Base-by-base conservation (phyloP, 2,329 filamentous ascomycete genomes). In the Fusarium siculi region DNA sequence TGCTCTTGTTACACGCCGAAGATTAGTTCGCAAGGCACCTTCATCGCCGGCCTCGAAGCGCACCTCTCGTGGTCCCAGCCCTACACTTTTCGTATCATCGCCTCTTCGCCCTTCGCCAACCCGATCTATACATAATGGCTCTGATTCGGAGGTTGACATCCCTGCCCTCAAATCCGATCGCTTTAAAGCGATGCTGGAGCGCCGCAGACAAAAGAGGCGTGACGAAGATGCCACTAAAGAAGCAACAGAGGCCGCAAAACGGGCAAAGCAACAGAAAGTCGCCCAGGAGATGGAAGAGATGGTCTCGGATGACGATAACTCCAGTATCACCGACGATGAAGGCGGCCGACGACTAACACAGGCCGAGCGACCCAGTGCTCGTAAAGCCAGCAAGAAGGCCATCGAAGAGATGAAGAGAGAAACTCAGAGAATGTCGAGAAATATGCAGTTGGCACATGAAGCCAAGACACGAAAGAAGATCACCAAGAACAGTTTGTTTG, bases 401-500 rank as follows among this genome's bases (percentile, higher is more conserved):
- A 81, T 98, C 46, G 94, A 98, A 79, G 96, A 98, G 75, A 98
- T 99, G 92, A 93, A 93, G 76, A 90, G 94, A 65, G 96, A 99
- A 82, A 98, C 96, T 2, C 96, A 99, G 84, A 91, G 96, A 36
- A 90, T 99, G 84, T 92, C 90, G 74, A 89, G 96, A 74, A 97
- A 93, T 79, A 93, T 97, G 89, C 96, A 98, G 81, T 88, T 99
- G 54, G 90, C 93, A 3, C 95, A 98, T 81, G 92, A 97, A 79
- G 93, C 94, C 30, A 94, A 92, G 83, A 97, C 94, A 4, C 95
- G 93, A 82, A 98, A 96, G 86, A 97, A 94, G 84, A 93, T 97
- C 73, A 91, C 92, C 11, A 96, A 95, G 75, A 90, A 91, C 42
- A 93, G 93, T 66, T 86, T 99, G 4, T 93, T 98, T 78, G 92